Evolutionary conservation across 192 early-diverging fungal species (phyloP).

Genomic region (Coemansia sp.): DNA sequence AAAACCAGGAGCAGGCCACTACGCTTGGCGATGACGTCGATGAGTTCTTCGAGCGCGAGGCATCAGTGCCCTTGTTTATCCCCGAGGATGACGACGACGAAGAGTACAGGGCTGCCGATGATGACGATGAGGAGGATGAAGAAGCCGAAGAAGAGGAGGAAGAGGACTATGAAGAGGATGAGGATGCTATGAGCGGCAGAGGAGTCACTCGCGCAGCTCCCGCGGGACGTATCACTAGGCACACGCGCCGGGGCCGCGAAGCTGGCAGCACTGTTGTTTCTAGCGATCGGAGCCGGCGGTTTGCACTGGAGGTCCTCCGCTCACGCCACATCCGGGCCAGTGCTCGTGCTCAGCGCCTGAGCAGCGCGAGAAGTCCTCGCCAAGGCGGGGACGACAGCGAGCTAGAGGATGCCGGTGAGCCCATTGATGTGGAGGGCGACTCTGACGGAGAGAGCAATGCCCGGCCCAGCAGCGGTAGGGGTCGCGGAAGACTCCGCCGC

Average conservation of each 20-base stretch:
- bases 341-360: slow-evolving; percentile 8
- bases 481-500: background rate
- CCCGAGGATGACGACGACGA: slow-evolving; percentile 64
- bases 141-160: slow-evolving; percentile 50
- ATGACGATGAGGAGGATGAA: slow-evolving; percentile 58
- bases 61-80: slow-evolving; percentile 52
- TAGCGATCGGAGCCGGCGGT: slow-evolving; percentile 14
- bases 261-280: background rate
- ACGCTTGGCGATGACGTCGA: background rate
- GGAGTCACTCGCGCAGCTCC: background rate
- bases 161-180: slow-evolving; percentile 46
- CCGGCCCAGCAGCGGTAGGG: background rate
- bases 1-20: background rate
- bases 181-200: background rate
- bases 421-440: slow-evolving; percentile 3
- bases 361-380: background rate
- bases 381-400: background rate
- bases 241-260: slow-evolving; percentile 5
- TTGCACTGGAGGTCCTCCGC: slow-evolving; percentile 36
- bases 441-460: background rate
- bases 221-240: background rate
- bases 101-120: slow-evolving; percentile 55
- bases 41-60: slow-evolving; percentile 35
- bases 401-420: background rate
- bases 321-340: slow-evolving; percentile 25